Conservation (phyloP, 495 filamentous ascomycete genomes). For the Penicillium antarcticum region DNA sequence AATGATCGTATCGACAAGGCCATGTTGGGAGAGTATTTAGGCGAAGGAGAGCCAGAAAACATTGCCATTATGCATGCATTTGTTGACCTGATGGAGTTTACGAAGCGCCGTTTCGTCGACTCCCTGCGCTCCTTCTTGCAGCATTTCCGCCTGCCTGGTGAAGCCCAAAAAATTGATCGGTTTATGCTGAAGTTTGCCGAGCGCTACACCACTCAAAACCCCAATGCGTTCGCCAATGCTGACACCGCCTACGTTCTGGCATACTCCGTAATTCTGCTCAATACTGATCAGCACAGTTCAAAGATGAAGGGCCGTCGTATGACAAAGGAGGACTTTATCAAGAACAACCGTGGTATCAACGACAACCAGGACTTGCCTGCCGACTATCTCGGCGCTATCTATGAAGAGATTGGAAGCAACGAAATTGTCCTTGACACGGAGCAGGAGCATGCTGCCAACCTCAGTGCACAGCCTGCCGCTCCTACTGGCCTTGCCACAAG, state of each 20-base stretch:
- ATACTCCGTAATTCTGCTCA: constrained; percentile 95
- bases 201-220: constrained; percentile 89
- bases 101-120: constrained; percentile 90
- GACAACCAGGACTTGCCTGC: constrained; percentile 91
- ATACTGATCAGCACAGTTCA: constrained; percentile 89
- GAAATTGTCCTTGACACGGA: constrained; percentile 96
- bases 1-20: constrained; percentile 82
- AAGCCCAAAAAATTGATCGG: constrained; percentile 98
- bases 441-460: constrained; percentile 76
- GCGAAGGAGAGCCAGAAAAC: constrained; percentile 87
- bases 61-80: constrained; percentile 98
- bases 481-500: constrained; percentile 70
- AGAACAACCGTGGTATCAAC: constrained; percentile 98
- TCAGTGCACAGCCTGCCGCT: constrained; percentile 57
- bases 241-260: constrained; percentile 95
- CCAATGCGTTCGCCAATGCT: constrained; percentile 95
- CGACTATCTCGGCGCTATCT: constrained; percentile 87
- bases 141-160: constrained; percentile 90
- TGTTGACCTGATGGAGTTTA: constrained; percentile 92
- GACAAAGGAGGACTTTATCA: constrained; percentile 96
- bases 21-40: constrained; percentile 90
- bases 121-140: constrained; percentile 88
- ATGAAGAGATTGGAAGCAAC: constrained; percentile 83
- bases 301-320: constrained; percentile 81
- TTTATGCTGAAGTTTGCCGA: constrained; percentile 99